A percentile compares a stretch with the other conserved stretches of the same genome.
phyloP scores from a whole-genome alignment of 768 basidiomycete genomes.

The Dacryopinax primogenitus region DNA sequence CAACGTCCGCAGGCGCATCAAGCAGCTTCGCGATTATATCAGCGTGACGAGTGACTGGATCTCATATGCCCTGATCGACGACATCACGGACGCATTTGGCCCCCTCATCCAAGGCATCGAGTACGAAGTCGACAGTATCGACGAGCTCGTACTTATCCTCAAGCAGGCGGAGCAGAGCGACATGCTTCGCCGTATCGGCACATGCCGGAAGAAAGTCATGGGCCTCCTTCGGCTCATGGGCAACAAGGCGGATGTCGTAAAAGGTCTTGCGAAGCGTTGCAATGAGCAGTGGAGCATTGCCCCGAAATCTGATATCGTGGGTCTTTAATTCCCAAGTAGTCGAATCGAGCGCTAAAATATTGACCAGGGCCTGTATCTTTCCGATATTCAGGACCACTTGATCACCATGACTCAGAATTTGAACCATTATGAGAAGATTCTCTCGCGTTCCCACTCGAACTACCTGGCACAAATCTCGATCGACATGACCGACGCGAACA shows the following conservation, averaged over 20 bases:
- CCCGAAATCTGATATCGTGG: constrained; percentile 89
- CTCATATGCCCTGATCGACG: constrained; percentile 97
- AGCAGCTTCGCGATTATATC: constrained; percentile 98
- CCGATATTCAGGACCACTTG: constrained; percentile 96
- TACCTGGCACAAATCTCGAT: constrained; percentile 99
- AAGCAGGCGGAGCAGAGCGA: constrained; percentile 95
- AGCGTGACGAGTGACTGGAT: constrained; percentile 99
- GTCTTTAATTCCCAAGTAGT: constrained; percentile 21
- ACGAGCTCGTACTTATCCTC: constrained; percentile 91
- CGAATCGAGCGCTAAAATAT: not conserved
- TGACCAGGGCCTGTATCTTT: constrained; percentile 75
- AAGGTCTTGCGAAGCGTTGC: constrained; percentile 93
- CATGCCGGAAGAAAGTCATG: constrained; percentile 99
- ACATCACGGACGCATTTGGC: constrained; percentile 98
- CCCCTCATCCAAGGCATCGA: constrained; percentile 97
- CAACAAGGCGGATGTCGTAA: constrained; percentile 98
- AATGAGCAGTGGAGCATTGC: constrained; percentile 99
- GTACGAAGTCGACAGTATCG: constrained; percentile 98
- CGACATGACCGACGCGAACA: constrained; percentile 99
- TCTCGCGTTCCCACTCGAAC: constrained; percentile 96
- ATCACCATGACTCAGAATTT: constrained; percentile 99
- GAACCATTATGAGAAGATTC: constrained; percentile 99
- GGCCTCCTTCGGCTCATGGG: constrained; percentile 92
- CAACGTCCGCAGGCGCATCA: constrained; percentile 94
- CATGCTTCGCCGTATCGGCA: constrained; percentile 94